These are phyloP conservation scores for Cnidoscolus chayamansa DNA, from an alignment of 441 rosid genomes.

Conservation along the genomic window DNA sequence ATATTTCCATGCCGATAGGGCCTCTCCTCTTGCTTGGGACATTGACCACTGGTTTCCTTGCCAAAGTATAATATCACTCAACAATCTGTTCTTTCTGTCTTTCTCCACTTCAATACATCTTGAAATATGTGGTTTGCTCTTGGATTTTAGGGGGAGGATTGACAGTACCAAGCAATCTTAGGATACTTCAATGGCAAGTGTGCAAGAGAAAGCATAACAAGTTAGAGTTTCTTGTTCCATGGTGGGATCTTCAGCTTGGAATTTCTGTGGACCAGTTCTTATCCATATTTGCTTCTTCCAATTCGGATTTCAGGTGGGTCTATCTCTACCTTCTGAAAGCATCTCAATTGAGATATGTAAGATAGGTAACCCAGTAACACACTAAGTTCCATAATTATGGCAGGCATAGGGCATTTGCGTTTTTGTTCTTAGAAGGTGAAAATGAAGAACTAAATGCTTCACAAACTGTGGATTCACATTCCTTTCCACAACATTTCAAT, in stretches of 20 bases:
- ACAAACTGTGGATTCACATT: slow-evolving; percentile 71
- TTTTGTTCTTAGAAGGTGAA: slow-evolving; percentile 73
- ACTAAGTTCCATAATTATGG: slow-evolving; percentile 13
- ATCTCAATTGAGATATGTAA: background rate
- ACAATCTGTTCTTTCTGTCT: background rate
- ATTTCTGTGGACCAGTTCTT: slow-evolving; percentile 84
- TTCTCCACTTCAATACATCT: background rate
- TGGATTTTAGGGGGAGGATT: slow-evolving; percentile 69
- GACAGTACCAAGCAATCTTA: slow-evolving; percentile 78
- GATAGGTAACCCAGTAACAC: background rate
- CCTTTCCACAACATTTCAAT: slow-evolving; percentile 71
- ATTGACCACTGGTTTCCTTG: slow-evolving; percentile 95
- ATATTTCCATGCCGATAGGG: slow-evolving; percentile 79
- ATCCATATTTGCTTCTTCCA: slow-evolving; percentile 73
- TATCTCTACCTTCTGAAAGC: background rate
- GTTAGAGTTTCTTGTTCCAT: slow-evolving; percentile 73
- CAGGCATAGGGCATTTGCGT: slow-evolving; percentile 87
- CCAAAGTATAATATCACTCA: slow-evolving; percentile 48
- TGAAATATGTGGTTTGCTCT: slow-evolving; percentile 6
- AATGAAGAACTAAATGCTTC: slow-evolving; percentile 65
- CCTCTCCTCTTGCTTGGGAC: slow-evolving; percentile 93
- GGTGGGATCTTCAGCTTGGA: slow-evolving; percentile 94
- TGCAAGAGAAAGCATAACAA: slow-evolving; percentile 73
- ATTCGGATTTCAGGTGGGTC: slow-evolving; percentile 74
- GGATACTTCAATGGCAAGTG: slow-evolving; percentile 88